These are phyloP conservation scores for Clitopilus passeckerianus DNA, from an alignment of 768 basidiomycete species.

Conservation along the genomic window DNA sequence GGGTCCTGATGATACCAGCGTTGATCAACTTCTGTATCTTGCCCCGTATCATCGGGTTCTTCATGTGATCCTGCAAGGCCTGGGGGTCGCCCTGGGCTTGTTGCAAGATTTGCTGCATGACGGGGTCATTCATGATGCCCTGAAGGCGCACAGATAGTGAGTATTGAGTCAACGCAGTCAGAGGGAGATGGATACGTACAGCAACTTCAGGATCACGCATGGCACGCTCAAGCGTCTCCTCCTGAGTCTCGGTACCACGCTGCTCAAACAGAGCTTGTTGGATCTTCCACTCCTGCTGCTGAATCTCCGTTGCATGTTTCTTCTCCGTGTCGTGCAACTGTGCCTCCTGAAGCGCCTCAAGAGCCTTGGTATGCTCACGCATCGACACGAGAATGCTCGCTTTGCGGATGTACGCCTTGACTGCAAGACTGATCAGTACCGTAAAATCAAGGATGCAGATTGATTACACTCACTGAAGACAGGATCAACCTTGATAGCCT, in stretches of 20 bases:
- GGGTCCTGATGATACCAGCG: conserved; percentile 89
- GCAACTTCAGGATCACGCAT: conserved; percentile 98
- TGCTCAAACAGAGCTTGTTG: conserved; percentile 76
- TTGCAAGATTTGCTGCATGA: conserved; percentile 93
- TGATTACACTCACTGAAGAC: conserved; percentile 56
- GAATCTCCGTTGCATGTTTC: conserved; percentile 82
- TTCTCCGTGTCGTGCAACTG: conserved; percentile 72
- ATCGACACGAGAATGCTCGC: conserved; percentile 79
- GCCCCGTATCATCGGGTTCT: conserved; percentile 73
- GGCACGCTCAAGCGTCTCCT: conserved; percentile 87
- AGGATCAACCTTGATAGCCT: conserved; percentile 89
- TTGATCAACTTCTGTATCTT: conserved; percentile 91
- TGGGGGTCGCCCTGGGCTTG: conserved; percentile 89
- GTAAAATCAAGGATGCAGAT: conserved; percentile 1
- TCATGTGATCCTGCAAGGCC: conserved; percentile 94
- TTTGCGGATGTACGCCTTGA: conserved; percentile 96
- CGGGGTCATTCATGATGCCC: conserved; percentile 83
- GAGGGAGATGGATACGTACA: conserved; percentile 28
- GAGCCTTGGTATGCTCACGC: conserved; percentile 87
- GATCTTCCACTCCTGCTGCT: conserved; percentile 73
- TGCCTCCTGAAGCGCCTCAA: conserved; percentile 79
- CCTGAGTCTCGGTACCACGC: conserved; percentile 82
- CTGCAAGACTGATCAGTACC: conserved; percentile 26
- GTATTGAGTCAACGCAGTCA: conserved; percentile 2
- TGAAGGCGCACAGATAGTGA: conserved; percentile 20